These are phyloP conservation scores for Tricholoma saponaceum DNA, from an alignment of 768 basidiomycete genomes.

Conservation along the genomic window DNA sequence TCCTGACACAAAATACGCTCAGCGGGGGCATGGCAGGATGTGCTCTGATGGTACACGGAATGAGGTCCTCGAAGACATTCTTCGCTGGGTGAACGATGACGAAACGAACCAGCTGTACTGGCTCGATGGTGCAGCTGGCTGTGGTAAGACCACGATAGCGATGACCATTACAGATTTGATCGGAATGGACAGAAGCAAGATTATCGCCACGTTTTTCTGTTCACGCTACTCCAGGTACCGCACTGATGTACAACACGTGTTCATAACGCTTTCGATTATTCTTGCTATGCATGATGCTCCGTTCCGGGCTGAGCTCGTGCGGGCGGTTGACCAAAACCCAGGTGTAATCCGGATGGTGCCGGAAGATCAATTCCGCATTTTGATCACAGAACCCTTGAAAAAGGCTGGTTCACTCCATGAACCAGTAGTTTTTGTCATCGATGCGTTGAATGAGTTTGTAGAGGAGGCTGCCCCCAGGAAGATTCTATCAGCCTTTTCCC, in stretches of 20 bases:
- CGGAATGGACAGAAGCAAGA: conserved; percentile 9
- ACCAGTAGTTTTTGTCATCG: conserved; percentile 16
- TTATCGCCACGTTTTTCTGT: conserved; percentile 21
- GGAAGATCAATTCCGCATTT: conserved; percentile 8
- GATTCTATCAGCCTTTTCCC: conserved; percentile 9
- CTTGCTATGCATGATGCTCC: conserved; percentile 6
- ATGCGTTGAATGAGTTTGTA: conserved; percentile 19
- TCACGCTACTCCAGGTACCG: conserved; percentile 11
- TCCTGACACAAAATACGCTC: conserved; percentile 10
- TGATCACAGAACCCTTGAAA: conserved; percentile 12
- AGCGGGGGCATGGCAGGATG: conserved; percentile 8
- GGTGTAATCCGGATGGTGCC: neutral
- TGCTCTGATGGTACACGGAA: conserved; percentile 13
- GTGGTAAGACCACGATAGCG: conserved; percentile 18
- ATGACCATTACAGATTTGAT: conserved; percentile 13
- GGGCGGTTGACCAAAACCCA: conserved; percentile 4
- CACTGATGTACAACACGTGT: conserved; percentile 11
- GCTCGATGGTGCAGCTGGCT: conserved; percentile 19
- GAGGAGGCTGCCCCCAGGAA: conserved; percentile 7
- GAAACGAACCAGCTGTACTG: conserved; percentile 12
- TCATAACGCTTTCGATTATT: conserved; percentile 11
- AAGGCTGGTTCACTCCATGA: conserved; percentile 2
- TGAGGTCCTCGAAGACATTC: conserved; percentile 10
- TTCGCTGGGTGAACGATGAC: conserved; percentile 10
- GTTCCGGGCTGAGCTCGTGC: conserved; percentile 8